These are phyloP conservation scores for Aquilaria yunnanensis DNA, from an alignment of 345 rosid genomes.

Conservation along the genomic window DNA sequence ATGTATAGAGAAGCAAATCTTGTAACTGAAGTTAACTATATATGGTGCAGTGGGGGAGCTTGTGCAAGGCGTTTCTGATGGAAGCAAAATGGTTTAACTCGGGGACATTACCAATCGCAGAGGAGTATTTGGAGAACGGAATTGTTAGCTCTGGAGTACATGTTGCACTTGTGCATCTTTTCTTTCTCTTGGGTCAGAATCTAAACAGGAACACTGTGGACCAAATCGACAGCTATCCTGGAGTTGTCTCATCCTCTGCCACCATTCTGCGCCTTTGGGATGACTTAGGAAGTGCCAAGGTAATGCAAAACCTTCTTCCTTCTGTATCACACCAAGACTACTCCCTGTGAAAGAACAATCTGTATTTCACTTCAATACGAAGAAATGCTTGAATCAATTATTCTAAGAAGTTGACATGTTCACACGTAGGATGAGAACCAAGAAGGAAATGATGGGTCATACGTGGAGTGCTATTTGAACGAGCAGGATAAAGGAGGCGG, in stretches of 20 bases:
- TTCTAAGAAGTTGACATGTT: no score
- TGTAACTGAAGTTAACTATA: not conserved
- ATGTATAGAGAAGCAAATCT: no score
- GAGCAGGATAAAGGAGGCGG: conserved; percentile 14
- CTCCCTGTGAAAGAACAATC: no score
- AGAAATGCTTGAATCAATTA: no score
- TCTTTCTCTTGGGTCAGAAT: conserved; percentile 42
- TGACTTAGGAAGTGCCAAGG: conserved; percentile 60
- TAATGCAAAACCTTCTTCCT: not conserved
- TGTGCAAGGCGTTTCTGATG: conserved; percentile 47
- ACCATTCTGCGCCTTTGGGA: conserved; percentile 60
- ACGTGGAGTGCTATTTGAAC: conserved; percentile 42
- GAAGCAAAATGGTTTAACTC: conserved; percentile 57
- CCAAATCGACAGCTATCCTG: conserved; percentile 24
- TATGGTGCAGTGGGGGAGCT: conserved; percentile 39
- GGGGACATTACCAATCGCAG: conserved; percentile 22
- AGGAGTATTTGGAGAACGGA: conserved; percentile 59
- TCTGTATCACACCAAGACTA: no score
- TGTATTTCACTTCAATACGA: no score
- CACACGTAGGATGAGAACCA: conserved; percentile 44
- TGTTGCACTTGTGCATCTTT: conserved; percentile 36
- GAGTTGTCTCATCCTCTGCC: conserved; percentile 30
- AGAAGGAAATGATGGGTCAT: conserved; percentile 55
- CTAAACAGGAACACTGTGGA: conserved; percentile 24
- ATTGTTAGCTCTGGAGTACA: conserved; percentile 49